A percentile compares a stretch with the other conserved stretches of the same genome.
Evolutionary conservation across 805 yeast genomes (phyloP).

Genomic region (Cyberlindnera samutprakarnensis): DNA sequence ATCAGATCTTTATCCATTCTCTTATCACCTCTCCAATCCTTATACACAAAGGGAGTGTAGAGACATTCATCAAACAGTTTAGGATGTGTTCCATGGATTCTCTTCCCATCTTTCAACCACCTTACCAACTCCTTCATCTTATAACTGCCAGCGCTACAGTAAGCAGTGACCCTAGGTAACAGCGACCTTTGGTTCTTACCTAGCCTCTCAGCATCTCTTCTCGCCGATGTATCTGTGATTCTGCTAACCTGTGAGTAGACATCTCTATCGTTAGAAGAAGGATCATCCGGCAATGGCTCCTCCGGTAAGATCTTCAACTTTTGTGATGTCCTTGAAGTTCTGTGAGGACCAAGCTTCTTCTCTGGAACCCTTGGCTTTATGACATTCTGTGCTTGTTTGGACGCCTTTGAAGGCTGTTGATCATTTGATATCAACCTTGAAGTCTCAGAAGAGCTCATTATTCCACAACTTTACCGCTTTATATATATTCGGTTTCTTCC

Average conservation of each 20-base stretch:
- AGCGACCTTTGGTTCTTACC: conserved; percentile 71
- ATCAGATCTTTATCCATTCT: conserved; percentile 42
- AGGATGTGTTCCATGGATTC: conserved; percentile 72
- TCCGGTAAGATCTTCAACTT: conserved; percentile 67
- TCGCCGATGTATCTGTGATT: conserved; percentile 80
- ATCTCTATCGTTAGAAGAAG: conserved; percentile 27
- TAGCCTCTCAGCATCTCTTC: conserved; percentile 88
- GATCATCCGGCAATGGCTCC: conserved; percentile 30
- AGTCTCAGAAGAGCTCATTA: too few relatives aligned
- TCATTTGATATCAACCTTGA: too few relatives aligned
- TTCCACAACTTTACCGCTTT: too few relatives aligned
- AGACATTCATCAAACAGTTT: conserved; percentile 90
- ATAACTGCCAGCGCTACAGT: conserved; percentile 91
- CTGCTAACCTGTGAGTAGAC: conserved; percentile 80
- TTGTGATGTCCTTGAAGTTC: conserved; percentile 69
- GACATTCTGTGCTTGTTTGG: background rate
- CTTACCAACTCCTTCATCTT: conserved; percentile 79
- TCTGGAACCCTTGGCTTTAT: conserved; percentile 10
- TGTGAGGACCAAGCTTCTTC: conserved; percentile 56
- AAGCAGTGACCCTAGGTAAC: conserved; percentile 91
- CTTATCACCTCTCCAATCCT: conserved; percentile 63
- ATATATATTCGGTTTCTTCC: too few relatives aligned
- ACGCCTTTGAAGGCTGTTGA: too few relatives aligned
- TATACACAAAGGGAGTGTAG: conserved; percentile 81
- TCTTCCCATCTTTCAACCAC: conserved; percentile 76